phyloP scores from a whole-genome alignment of 2,329 filamentous ascomycete species.

The Epichloe sibirici region DNA sequence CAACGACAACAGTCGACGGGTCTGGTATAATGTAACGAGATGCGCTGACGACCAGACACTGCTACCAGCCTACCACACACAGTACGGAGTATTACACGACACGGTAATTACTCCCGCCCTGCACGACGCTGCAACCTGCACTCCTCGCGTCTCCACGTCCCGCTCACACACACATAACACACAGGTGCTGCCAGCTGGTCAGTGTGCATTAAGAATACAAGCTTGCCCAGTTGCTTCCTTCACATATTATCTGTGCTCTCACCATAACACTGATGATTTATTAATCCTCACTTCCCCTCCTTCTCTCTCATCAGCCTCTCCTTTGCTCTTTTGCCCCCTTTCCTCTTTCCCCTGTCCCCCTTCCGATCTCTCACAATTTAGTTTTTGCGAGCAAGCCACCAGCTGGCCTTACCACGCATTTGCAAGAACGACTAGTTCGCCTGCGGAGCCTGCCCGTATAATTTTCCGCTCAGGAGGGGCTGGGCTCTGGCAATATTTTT shows the following conservation, averaged over 20 bases:
- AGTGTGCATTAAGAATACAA: background rate
- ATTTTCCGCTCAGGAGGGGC: background rate
- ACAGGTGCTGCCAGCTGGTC: conserved; percentile 1
- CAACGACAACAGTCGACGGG: background rate
- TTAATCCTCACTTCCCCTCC: background rate
- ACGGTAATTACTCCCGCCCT: too few relatives aligned
- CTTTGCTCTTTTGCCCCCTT: background rate
- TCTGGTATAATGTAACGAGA: background rate
- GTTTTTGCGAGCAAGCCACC: background rate
- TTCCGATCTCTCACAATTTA: background rate
- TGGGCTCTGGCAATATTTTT: background rate
- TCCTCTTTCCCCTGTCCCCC: background rate
- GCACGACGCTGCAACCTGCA: background rate
- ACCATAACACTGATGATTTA: background rate
- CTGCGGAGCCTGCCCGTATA: background rate
- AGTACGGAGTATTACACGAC: too few relatives aligned
- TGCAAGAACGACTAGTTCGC: background rate
- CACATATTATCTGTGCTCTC: background rate
- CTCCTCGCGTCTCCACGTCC: background rate
- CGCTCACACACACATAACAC: background rate
- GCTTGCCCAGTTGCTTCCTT: background rate
- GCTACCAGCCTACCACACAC: too few relatives aligned
- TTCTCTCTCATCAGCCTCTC: background rate
- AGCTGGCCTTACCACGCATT: background rate
- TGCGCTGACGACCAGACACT: background rate